Evolutionary conservation across 164 flowering plant species (phyloP).

Genomic region (Akebia trifoliata): DNA sequence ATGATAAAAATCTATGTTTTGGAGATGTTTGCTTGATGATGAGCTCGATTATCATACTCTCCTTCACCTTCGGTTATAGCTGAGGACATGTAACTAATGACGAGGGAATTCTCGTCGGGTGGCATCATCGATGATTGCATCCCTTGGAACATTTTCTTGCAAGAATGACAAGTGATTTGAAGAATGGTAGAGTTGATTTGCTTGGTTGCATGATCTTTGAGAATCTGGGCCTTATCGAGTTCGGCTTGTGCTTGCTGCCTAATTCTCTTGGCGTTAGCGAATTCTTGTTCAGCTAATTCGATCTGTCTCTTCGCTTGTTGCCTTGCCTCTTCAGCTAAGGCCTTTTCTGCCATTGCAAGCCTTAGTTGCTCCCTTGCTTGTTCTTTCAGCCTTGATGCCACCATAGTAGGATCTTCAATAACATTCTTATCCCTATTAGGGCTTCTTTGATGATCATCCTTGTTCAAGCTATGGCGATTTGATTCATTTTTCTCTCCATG

Average conservation of each 20-base stretch:
- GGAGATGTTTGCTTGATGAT: slow-evolving; percentile 16
- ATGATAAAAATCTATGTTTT: slow-evolving; percentile 5
- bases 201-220: slow-evolving; percentile 62
- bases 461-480: slow-evolving; percentile 3
- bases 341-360: slow-evolving; percentile 64
- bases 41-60: slow-evolving; percentile 27
- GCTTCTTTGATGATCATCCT: background rate
- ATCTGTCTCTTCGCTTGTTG: slow-evolving; percentile 64
- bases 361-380: slow-evolving; percentile 50
- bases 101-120: slow-evolving; percentile 39
- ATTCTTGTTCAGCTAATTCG: slow-evolving; percentile 77
- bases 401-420: slow-evolving; percentile 10
- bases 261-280: slow-evolving; percentile 69
- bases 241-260: slow-evolving; percentile 79
- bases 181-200: slow-evolving; percentile 60
- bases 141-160: slow-evolving; percentile 58
- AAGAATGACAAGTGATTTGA: slow-evolving; percentile 74
- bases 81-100: slow-evolving; percentile 54
- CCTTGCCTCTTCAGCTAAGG: slow-evolving; percentile 73
- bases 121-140: slow-evolving; percentile 18
- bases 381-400: slow-evolving; percentile 31
- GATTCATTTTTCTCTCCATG: slow-evolving; percentile 19
- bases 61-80: slow-evolving; percentile 60
- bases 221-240: slow-evolving; percentile 59
- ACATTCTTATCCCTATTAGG: slow-evolving; percentile 17